These are phyloP conservation scores for Dioscorea dumetorum DNA, from an alignment of 106 monocot species.

Conservation along the genomic window DNA sequence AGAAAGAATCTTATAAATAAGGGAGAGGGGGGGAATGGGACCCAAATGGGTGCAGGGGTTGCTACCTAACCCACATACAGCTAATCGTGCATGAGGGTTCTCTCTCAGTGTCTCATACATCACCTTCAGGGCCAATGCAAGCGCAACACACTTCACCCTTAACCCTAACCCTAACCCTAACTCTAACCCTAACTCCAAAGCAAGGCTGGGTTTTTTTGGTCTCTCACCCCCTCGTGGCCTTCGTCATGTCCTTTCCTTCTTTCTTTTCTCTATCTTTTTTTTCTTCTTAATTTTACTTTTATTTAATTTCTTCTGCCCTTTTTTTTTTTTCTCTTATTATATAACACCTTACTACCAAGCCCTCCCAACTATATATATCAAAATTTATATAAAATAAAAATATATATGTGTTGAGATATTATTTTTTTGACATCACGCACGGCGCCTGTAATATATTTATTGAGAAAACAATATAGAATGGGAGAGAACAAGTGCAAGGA, in stretches of 20 bases:
- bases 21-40: conserved; percentile 14
- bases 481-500: too few species aligned
- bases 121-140: conserved; percentile 2
- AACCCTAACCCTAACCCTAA: background rate
- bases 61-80: conserved; percentile 54
- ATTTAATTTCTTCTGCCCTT: too few species aligned
- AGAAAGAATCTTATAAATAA: conserved; percentile 23
- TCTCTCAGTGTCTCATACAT: conserved; percentile 2
- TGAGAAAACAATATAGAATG: too few species aligned
- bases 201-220: background rate
- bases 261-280: background rate
- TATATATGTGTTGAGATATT: too few species aligned
- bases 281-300: too few species aligned
- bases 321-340: too few species aligned
- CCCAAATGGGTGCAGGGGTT: conserved; percentile 31
- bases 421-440: too few species aligned
- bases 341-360: too few species aligned
- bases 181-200: conserved; percentile 1
- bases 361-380: too few species aligned
- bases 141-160: background rate
- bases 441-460: too few species aligned
- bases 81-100: conserved; percentile 26
- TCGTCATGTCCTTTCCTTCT: background rate
- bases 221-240: conserved; percentile 6
- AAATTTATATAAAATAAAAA: too few species aligned